These are phyloP conservation scores for Xylariaceae sp. DNA, from an alignment of 2,329 filamentous ascomycete species.

Conservation along the genomic window DNA sequence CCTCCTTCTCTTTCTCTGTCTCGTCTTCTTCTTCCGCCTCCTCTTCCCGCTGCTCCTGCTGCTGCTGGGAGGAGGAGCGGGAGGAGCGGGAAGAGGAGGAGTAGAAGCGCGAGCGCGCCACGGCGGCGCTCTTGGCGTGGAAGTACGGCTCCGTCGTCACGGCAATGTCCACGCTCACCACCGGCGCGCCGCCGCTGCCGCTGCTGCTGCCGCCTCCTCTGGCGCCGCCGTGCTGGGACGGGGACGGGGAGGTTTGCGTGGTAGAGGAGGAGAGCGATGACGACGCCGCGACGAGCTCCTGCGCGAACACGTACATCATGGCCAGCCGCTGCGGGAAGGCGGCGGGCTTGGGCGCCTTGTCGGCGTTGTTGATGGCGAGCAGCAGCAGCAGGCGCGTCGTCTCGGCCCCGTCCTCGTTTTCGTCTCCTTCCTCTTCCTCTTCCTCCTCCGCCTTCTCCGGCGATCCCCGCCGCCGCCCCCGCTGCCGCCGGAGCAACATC, in stretches of 20 bases:
- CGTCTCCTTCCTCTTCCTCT: not conserved
- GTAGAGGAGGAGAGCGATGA: not conserved
- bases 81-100: constrained; percentile 2
- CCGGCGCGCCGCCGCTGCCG: not conserved
- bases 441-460: no score
- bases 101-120: constrained; percentile 41
- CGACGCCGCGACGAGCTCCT: constrained; percentile 36
- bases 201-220: not conserved
- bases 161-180: constrained; percentile 51
- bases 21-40: no score
- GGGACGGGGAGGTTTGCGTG: not conserved
- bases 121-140: constrained; percentile 58
- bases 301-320: constrained; percentile 65
- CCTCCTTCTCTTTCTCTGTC: not conserved
- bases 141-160: constrained; percentile 69
- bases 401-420: not conserved
- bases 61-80: not conserved
- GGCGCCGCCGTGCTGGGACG: not conserved
- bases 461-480: no score
- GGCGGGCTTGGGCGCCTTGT: constrained; percentile 60
- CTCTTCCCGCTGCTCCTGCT: no score
- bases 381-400: constrained; percentile 45
- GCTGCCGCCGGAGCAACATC: no score
- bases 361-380: constrained; percentile 57
- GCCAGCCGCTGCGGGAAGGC: constrained; percentile 58